Conservation (phyloP, 805 yeast genomes). For the Sungouiozyma intestinalis region DNA sequence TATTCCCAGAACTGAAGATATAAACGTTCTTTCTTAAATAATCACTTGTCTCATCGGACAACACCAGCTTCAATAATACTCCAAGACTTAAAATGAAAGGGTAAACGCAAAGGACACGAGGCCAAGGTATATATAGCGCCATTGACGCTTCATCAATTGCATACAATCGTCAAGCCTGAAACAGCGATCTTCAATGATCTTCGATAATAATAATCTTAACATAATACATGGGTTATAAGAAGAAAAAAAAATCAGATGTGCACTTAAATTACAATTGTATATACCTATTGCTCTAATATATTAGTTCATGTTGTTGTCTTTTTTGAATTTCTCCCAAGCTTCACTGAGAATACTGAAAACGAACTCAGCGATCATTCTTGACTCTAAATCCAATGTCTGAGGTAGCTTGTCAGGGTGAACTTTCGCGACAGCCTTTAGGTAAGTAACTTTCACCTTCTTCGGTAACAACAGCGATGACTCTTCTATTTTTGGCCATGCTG, state of each 20-base stretch:
- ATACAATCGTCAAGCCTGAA: too few species aligned
- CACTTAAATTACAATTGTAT: too few species aligned
- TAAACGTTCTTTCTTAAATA: slow-evolving; percentile 13
- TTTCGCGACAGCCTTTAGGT: slow-evolving; percentile 81
- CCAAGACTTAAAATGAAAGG: slow-evolving; percentile 9
- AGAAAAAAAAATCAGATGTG: too few species aligned
- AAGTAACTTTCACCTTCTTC: slow-evolving; percentile 75
- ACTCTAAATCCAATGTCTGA: slow-evolving; percentile 47
- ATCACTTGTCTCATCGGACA: slow-evolving; percentile 12
- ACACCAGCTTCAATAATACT: slow-evolving; percentile 9
- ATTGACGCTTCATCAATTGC: too few species aligned
- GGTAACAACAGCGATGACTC: slow-evolving; percentile 75
- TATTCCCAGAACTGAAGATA: slow-evolving; percentile 19
- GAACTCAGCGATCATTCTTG: slow-evolving; percentile 74
- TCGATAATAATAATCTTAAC: too few species aligned
- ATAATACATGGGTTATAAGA: too few species aligned
- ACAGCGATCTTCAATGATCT: too few species aligned
- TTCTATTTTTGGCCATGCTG: slow-evolving; percentile 56
- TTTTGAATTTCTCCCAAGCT: slow-evolving; percentile 82
- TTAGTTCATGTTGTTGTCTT: slow-evolving; percentile 37
- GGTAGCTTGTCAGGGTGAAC: slow-evolving; percentile 82
- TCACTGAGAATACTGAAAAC: slow-evolving; percentile 75
- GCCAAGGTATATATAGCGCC: neutral
- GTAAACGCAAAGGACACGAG: neutral
- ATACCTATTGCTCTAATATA: neutral